Evolutionary conservation across 257 asterid species (phyloP).

Genomic region (Echites panduratus): DNA sequence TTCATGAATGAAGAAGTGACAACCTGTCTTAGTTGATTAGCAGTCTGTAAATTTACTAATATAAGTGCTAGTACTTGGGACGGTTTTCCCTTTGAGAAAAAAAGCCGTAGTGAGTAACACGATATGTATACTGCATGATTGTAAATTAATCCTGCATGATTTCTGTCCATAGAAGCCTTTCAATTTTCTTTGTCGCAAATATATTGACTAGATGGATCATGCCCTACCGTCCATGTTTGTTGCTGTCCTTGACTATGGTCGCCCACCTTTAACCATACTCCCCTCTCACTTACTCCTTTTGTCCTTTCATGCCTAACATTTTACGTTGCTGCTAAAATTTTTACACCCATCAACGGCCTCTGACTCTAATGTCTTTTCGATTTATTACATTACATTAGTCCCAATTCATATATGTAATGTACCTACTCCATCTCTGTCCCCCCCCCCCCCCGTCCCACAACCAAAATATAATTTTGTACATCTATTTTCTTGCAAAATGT

Average conservation of each 20-base stretch:
- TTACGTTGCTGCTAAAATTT: too few relatives aligned
- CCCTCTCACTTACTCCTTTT: neutral
- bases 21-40: too few relatives aligned
- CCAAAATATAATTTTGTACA: too few relatives aligned
- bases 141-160: neutral
- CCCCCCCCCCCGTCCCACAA: too few relatives aligned
- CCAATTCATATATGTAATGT: too few relatives aligned
- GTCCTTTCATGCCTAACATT: neutral
- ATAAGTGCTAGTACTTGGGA: neutral
- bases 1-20: too few relatives aligned
- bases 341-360: too few relatives aligned
- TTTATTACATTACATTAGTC: too few relatives aligned
- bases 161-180: neutral
- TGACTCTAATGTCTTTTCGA: too few relatives aligned
- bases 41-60: neutral
- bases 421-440: too few relatives aligned
- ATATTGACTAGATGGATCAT: neutral
- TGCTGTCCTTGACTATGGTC: neutral
- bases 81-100: neutral
- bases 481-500: too few relatives aligned
- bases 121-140: neutral
- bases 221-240: neutral
- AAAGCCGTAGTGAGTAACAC: neutral
- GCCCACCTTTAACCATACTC: neutral
- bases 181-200: neutral